Percentiles rank a stretch among this genome's conserved stretches.
phyloP scores from a whole-genome alignment of 495 filamentous ascomycete genomes.

The Tuber calosporum region DNA sequence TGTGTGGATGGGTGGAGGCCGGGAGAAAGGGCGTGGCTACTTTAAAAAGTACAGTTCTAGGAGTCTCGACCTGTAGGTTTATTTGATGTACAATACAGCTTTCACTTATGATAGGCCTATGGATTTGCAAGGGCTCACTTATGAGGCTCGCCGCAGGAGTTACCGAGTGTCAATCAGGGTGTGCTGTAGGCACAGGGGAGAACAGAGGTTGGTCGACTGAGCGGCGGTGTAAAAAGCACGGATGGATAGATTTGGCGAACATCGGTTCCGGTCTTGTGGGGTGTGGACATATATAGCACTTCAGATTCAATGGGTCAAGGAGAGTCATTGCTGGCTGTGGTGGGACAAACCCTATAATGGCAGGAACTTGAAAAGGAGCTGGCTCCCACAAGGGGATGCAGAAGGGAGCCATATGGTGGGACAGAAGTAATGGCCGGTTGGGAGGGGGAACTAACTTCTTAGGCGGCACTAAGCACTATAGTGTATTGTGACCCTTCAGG shows the following conservation, averaged over 20 bases:
- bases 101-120: conserved; percentile 29
- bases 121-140: conserved; percentile 32
- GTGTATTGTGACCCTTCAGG: background rate
- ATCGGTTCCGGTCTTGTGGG: conserved; percentile 27
- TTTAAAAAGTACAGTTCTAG: conserved; percentile 31
- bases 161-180: conserved; percentile 28
- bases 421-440: background rate
- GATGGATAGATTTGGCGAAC: conserved; percentile 29
- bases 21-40: conserved; percentile 31
- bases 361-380: conserved; percentile 32
- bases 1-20: conserved; percentile 20
- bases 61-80: conserved; percentile 22
- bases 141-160: conserved; percentile 34
- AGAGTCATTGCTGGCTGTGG: conserved; percentile 30
- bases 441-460: conserved; percentile 20
- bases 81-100: conserved; percentile 11
- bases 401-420: background rate
- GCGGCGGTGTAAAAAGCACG: conserved; percentile 21
- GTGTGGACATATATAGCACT: conserved; percentile 25
- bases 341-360: conserved; percentile 20
- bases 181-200: conserved; percentile 10
- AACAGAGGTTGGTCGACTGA: conserved; percentile 8
- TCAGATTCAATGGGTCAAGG: conserved; percentile 23
- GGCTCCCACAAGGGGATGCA: conserved; percentile 25
- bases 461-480: conserved; percentile 23